Percentiles rank a stretch among this genome's conserved stretches.
These are phyloP conservation scores for Yamadazyma akitaensis DNA, from an alignment of 805 yeast genomes.

Conservation along the genomic window DNA sequence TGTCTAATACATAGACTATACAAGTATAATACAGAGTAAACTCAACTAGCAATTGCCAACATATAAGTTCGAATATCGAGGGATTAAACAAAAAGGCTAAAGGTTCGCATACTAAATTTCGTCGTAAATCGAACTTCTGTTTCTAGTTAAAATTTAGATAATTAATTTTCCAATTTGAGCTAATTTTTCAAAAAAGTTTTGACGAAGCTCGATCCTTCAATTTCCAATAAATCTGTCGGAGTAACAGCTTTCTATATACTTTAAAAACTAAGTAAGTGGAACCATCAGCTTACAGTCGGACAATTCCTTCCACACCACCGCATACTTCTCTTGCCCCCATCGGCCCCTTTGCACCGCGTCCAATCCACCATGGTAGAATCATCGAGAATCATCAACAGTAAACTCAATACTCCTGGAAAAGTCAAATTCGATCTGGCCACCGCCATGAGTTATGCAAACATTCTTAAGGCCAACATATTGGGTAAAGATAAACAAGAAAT, in stretches of 20 bases:
- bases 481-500: conserved; percentile 49
- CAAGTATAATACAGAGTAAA: no score
- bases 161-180: conserved; percentile 4
- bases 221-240: no score
- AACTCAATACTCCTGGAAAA: conserved; percentile 32
- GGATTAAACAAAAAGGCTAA: no score
- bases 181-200: conserved; percentile 1
- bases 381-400: conserved; percentile 42
- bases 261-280: no score
- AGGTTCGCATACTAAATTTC: no score
- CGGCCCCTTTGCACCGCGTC: background rate
- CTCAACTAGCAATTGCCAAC: no score
- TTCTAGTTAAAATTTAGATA: conserved; percentile 2
- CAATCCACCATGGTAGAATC: conserved; percentile 32
- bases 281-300: no score
- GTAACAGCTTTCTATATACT: no score
- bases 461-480: conserved; percentile 40
- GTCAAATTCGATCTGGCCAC: conserved; percentile 30
- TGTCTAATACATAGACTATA: no score
- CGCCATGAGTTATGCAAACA: conserved; percentile 32
- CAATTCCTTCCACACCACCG: no score
- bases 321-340: background rate
- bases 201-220: background rate
- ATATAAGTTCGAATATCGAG: no score
- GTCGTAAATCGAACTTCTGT: background rate